phyloP scores from a whole-genome alignment of 2,329 filamentous ascomycete genomes.

The Alternaria triticina region DNA sequence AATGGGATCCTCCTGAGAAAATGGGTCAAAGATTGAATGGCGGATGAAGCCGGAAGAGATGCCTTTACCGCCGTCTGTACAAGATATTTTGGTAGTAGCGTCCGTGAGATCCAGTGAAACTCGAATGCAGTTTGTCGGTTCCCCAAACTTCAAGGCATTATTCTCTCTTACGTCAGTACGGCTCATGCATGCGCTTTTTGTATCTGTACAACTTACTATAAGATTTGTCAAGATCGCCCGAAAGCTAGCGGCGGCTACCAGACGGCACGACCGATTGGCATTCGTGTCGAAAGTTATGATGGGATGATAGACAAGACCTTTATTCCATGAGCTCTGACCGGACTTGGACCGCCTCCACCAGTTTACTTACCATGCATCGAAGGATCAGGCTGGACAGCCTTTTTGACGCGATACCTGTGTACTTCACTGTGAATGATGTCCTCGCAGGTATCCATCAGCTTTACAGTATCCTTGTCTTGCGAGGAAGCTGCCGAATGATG shows the following conservation, averaged over 20 bases:
- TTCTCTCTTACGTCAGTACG: not conserved
- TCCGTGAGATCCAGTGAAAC: conserved; percentile 1
- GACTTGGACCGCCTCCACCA: not conserved
- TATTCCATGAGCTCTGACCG: not conserved
- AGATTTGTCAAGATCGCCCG: conserved; percentile 6
- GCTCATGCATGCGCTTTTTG: too few relatives aligned
- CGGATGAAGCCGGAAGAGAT: conserved; percentile 5
- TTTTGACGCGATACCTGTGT: conserved; percentile 1
- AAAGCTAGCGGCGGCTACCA: conserved; percentile 7
- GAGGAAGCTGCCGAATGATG: not conserved
- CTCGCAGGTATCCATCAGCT: not conserved
- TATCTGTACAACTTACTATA: not conserved
- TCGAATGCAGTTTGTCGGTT: conserved; percentile 1
- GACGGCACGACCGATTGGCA: not conserved
- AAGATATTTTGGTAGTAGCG: not conserved
- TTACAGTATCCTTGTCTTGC: not conserved
- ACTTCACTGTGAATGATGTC: conserved; percentile 4
- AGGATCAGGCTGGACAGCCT: conserved; percentile 1
- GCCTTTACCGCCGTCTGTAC: conserved; percentile 5
- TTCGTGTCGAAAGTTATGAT: conserved; percentile 8
- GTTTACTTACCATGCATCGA: not conserved
- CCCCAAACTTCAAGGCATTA: conserved; percentile 9
- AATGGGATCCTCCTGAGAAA: conserved; percentile 8
- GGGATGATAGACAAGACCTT: not conserved
- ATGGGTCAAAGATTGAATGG: conserved; percentile 8